Base-by-base conservation (phyloP, 441 rosid species). In the Erodium texanum region DNA sequence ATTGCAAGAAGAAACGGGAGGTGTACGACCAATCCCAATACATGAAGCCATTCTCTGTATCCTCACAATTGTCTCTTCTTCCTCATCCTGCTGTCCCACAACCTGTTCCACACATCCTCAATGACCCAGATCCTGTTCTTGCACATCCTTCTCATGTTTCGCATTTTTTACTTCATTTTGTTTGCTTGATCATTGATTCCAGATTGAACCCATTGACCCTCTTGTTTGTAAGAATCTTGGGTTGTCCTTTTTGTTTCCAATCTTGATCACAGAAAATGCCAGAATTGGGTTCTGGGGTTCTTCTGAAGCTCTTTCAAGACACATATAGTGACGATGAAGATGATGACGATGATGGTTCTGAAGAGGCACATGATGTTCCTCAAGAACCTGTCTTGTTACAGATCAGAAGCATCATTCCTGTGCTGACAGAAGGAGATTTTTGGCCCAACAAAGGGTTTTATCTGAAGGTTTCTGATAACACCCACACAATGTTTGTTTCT, bases 401-500 rank as follows among this genome's bases (percentile, higher is more conserved):
- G 76, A 87, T 86, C 61, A 79, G 85, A 72, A 82, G 92, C 75
- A 89, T 87, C 75, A 77, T 89, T 41, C 97, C 97, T 16, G 79
- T 84, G 15, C 68, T 91, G 73, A 78, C 78, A 38, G 80, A 83
- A 41, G 87, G 84, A 20, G 88, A 87, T 61, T 85, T 89, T 67
- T 89, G 89, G 92, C 92, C 89, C 27, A 85, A 84, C 74, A 79
- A 79, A 70, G 92, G 97, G 11, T 89, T 91, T 72, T 84, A 84
- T 77, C 67, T 86, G 34, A 81, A 85, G 79, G 82, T 91, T 65
- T 76, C 87, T 0, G 90, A 91, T 74, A 76, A 80, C 56, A 76
- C 90, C 3, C 96, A 89, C 74, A 80, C 85, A n/a, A 67, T 85
- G 67, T 86, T 77, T 70, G 88, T 78, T 64, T 87, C 93, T 27